Conservation (phyloP, 305 asterid genomes). For the Fraxinus albicans region DNA sequence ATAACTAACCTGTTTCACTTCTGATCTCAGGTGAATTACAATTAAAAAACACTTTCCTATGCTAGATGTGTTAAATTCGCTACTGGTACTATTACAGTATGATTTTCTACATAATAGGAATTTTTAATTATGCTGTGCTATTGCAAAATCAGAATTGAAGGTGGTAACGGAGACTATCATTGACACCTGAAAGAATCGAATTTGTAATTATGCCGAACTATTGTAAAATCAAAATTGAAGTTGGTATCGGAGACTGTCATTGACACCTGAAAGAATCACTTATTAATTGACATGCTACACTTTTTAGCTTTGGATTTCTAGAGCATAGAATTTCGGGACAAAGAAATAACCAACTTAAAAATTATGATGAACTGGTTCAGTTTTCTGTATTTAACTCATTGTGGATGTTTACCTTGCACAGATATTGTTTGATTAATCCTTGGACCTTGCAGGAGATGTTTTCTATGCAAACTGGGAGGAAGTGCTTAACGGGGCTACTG, state of each 20-base stretch:
- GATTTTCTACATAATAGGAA: not conserved
- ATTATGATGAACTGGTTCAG: not conserved
- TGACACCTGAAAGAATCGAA: not conserved
- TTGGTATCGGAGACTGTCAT: not conserved
- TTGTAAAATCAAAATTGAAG: not conserved
- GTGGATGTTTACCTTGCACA: not conserved
- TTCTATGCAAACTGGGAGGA: slow-evolving; percentile 94
- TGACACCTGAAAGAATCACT: not conserved
- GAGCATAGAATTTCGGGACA: not conserved
- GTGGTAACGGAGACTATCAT: not conserved
- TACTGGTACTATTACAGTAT: not conserved
- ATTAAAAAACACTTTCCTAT: not conserved
- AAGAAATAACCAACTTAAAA: not conserved
- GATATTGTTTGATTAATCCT: not conserved
- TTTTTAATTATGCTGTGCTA: not conserved
- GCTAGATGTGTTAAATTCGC: not conserved
- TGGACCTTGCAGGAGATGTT: slow-evolving; percentile 71
- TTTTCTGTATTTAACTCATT: not conserved
- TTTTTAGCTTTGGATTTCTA: not conserved
- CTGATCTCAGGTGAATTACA: not conserved
- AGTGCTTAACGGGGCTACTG: slow-evolving; percentile 78
- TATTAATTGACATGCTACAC: not conserved
- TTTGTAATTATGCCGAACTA: not conserved
- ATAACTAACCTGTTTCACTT: not conserved
- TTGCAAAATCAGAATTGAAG: not conserved